Evolutionary conservation across 2,329 filamentous ascomycete species (phyloP).

Genomic region (Nemania bipapillata): DNA sequence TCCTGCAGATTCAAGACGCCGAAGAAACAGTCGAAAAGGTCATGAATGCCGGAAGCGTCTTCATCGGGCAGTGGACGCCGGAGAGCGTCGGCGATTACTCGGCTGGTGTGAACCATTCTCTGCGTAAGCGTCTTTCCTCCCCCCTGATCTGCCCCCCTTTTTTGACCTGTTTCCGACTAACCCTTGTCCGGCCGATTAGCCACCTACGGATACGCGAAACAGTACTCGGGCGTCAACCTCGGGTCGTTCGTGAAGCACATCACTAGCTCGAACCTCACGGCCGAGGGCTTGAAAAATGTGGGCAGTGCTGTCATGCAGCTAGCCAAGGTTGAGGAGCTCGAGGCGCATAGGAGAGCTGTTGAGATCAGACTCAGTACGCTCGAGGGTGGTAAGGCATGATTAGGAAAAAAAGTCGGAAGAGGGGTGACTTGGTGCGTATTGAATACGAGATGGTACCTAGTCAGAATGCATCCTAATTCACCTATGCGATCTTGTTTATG

Average conservation of each 20-base stretch:
- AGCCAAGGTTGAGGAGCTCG: conserved; percentile 91
- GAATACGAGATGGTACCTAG: background rate
- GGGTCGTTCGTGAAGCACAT: conserved; percentile 98
- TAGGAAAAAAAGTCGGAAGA: background rate
- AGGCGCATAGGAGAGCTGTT: conserved; percentile 90
- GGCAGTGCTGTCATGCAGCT: conserved; percentile 92
- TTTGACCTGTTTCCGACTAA: conserved; percentile 1
- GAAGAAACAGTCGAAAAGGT: conserved; percentile 79
- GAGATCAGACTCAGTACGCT: conserved; percentile 78
- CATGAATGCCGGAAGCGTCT: conserved; percentile 94
- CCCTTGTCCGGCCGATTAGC: conserved; percentile 62
- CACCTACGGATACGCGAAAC: conserved; percentile 97
- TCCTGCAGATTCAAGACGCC: conserved; percentile 85
- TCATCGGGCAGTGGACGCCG: conserved; percentile 94
- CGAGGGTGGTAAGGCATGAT: background rate
- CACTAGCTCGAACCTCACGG: conserved; percentile 89
- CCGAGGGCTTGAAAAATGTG: conserved; percentile 85
- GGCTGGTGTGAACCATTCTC: conserved; percentile 94
- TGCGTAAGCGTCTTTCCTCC: conserved; percentile 75
- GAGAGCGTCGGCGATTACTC: conserved; percentile 98
- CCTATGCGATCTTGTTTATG: background rate
- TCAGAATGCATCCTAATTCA: conserved; percentile 4
- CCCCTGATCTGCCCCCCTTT: background rate
- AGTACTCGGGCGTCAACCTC: conserved; percentile 97
- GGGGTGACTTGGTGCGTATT: background rate